Evolutionary conservation across 441 rosid species (phyloP), one percentile per base, ranked within the genome.

Genomic region (Gossypium schwendimanii): DNA sequence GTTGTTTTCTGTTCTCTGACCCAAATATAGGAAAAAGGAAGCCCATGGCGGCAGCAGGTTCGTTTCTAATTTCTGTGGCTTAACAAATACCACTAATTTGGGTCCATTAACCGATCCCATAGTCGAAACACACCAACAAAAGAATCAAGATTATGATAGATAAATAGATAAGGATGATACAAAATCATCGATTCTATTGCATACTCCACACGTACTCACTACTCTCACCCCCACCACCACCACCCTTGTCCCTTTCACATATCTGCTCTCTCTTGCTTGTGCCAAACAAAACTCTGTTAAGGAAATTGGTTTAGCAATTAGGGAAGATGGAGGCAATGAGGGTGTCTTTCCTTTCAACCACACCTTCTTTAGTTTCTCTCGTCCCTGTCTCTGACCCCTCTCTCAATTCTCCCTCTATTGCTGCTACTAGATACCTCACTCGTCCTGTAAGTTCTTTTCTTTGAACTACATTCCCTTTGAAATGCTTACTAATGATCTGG

Each of bases 301-400:
- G 6, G 33, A 44, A 21, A 23, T 21, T 41, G 33, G 2, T n/a
- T 12, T 7, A 26, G 20, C 21, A 65, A 45, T 2, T 11, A 47
- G 39, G 12, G 63, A 14, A 24, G 21, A 52, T 47, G 54, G 72
- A 76, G 76, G 59, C 75, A 36, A 81, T 72, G 84, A 84, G 84
- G 36, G 85, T 81, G 8, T 86, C 89, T 63, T 88, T 86, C 79
- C 81, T 84, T 75, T 85, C 94, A n/a, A 83, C 87, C 20, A 41
- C 80, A 11, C 89, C 94, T 71, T 85, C 83, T 47, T 63, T 81
- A 73, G 74, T 81, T 64, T 78, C 81, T 44, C 45, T 54, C 4
- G 47, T 41, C 76, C 76, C 70, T 45, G 15, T 63, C 26, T 75
- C 69, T 52, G 15, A 60, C 31, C 64, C 84, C 20, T 45, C 84